Evolutionary conservation across 2,329 filamentous ascomycete species (phyloP), one percentile per base, ranked within the genome.

Genomic region (Scedosporium apiospermum): DNA sequence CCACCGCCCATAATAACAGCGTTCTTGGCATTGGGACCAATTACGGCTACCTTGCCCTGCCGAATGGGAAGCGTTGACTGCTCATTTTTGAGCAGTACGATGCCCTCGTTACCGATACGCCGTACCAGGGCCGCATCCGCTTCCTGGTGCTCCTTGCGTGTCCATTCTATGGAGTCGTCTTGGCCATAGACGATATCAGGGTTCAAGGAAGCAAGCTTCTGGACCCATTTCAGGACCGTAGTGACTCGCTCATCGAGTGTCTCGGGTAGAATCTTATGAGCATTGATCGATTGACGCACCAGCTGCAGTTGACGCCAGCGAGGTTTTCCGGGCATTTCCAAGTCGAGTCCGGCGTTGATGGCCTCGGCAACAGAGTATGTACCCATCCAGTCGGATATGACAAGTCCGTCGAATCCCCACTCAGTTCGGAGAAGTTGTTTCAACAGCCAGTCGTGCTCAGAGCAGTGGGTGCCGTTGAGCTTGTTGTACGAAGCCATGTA

Each of bases 401-500:
- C 70, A 6, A 78, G 66, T 0, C 78, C 78, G 3, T 78, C 69
- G 68, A 72, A 80, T 0, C 73, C 73, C 78, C 78, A 81, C 61
- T 78, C 75, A 1, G 71, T 71, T 38, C 78, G 72, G 18, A 79
- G 68, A 9, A 79, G 72, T 38, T 73, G 70, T 10, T 73, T 67
- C 1, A 79, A 66, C 2, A 79, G 68, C 63, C 70, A 71, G 1
- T 71, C 69, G 63, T 78, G 75, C 58, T 76, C 74, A 59, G 75
- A 76, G 27, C 73, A 74, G 66, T 80, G 78, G 27, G 71, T 67
- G 9, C 77, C 77, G 62, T 81, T 80, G 21, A 80, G 71, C 46
- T 74, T 75, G 61, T 78, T 79, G 64, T 80, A 81, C 6, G 77
- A 72, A 1, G 77, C 76, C 78, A 80, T 81, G 49, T 79, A 67